Conservation (phyloP, 75 land plant genomes). For the Adiantum capillusveneris region DNA sequence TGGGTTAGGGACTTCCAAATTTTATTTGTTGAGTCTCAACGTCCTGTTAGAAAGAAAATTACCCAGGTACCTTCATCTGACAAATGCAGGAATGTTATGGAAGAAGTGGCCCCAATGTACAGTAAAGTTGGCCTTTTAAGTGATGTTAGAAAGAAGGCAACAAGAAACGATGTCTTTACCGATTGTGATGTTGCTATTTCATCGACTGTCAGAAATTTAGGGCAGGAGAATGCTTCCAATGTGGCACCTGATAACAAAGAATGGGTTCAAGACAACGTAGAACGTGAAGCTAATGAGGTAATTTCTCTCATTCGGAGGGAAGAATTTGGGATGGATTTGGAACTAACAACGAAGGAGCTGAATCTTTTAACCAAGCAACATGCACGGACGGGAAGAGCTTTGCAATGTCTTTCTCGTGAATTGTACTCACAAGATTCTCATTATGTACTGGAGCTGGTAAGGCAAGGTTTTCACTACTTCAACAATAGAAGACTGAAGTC, state of each 20-base stretch:
- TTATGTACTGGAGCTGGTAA: constrained; percentile 89
- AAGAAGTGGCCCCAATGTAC: too few species aligned
- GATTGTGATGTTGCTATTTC: too few species aligned
- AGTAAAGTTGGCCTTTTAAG: too few species aligned
- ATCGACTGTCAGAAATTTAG: too few species aligned
- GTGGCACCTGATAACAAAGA: not conserved
- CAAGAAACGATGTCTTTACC: too few species aligned
- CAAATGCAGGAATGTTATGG: too few species aligned
- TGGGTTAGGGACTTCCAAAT: constrained; percentile 63
- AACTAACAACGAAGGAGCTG: constrained; percentile 31
- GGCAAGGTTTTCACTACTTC: not conserved
- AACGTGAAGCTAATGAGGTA: constrained; percentile 33
- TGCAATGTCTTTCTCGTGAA: constrained; percentile 87
- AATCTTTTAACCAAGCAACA: constrained; percentile 78
- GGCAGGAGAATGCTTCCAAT: too few species aligned
- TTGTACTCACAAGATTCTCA: constrained; percentile 94
- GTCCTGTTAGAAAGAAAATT: not conserved
- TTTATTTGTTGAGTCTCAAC: constrained; percentile 11
- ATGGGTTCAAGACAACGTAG: not conserved
- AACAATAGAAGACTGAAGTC: not conserved
- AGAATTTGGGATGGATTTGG: constrained; percentile 76
- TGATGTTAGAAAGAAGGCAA: too few species aligned
- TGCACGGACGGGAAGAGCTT: constrained; percentile 90
- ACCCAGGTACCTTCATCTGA: too few species aligned
- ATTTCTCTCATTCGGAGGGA: constrained; percentile 72